Evolutionary conservation across 306 rosid species (phyloP).

Genomic region (Lathyrus sativus): DNA sequence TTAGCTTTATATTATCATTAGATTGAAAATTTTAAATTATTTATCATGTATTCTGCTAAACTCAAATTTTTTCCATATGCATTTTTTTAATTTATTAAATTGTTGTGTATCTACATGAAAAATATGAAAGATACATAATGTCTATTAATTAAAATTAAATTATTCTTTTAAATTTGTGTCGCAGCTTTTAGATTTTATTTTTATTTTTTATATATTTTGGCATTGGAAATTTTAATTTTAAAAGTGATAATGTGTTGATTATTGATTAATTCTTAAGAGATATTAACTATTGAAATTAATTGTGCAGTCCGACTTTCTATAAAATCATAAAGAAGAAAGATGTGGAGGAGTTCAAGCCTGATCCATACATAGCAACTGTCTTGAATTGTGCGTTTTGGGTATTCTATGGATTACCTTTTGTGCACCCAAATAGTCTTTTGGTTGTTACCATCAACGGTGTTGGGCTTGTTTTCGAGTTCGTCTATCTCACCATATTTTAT

Average conservation of each 20-base stretch:
- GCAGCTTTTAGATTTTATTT: neutral
- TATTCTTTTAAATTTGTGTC: too few relatives aligned
- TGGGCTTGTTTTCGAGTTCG: slow-evolving; percentile 59
- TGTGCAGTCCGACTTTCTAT: slow-evolving; percentile 67
- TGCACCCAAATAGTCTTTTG: slow-evolving; percentile 65
- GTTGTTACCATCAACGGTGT: slow-evolving; percentile 60
- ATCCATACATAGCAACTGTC: slow-evolving; percentile 62
- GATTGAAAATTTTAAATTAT: too few relatives aligned
- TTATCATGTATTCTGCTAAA: too few relatives aligned
- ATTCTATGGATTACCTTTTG: slow-evolving; percentile 74
- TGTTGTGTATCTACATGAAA: neutral
- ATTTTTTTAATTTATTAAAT: too few relatives aligned
- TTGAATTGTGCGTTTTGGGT: slow-evolving; percentile 76
- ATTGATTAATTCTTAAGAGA: neutral
- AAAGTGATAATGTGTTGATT: neutral
- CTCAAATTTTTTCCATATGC: neutral
- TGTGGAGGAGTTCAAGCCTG: slow-evolving; percentile 67
- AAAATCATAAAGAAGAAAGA: slow-evolving; percentile 54
- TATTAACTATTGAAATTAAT: neutral
- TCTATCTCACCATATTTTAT: slow-evolving; percentile 56
- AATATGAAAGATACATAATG: neutral
- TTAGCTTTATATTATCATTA: too few relatives aligned
- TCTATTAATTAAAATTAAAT: too few relatives aligned
- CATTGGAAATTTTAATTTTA: neutral
- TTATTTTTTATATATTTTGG: neutral